Evolutionary conservation across 805 yeast species (phyloP), one percentile per base, ranked within the genome.

Genomic region (Naumovozyma baii): DNA sequence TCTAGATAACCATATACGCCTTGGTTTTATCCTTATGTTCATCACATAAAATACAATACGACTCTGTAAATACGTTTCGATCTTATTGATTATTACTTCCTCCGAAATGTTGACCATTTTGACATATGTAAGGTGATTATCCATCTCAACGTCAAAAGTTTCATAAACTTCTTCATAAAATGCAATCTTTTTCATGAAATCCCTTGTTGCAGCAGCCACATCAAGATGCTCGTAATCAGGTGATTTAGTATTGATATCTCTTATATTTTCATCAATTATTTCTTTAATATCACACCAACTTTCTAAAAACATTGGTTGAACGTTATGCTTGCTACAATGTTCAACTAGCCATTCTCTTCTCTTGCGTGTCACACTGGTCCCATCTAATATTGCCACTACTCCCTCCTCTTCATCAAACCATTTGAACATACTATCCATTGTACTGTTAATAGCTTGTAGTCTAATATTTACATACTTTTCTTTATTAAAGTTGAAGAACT

Each of bases 21-120:
- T 74, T 19, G 96, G 95, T 58, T 85, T 84, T 51, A 87, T 83
- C 60, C 88, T 96, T 50, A 92, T 67, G 56, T 92, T 92, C 96
- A 92, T 88, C 32, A 92, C 85, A 58, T 87, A 92, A 63, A 87
- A 92, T 15, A 88, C 96, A 46, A 92, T 87, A 52, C 96, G 75
- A 46, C 92, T 80, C 61, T 92, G 94, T 52, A 90, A 66, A 59
- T 92, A 92, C 18, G 88, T 78, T 59, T 84, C 86, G 49, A 92
- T 87, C 44, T 78, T 72, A 64, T 92, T 90, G 56, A 90, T 78
- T 40, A 92, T 77, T 33, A 92, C 86, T 58, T 87, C 95, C 39
- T 88, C 73, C 46, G 87, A 84, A 36, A 86, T 87, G 56, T 92
- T 87, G 59, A 86, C 78, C 48, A 92, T 69, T 61, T 87, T 90